Percentiles rank a stretch among this genome's conserved stretches.
These are phyloP conservation scores for Leccinum arenicola DNA, from an alignment of 768 basidiomycete genomes.

Conservation along the genomic window DNA sequence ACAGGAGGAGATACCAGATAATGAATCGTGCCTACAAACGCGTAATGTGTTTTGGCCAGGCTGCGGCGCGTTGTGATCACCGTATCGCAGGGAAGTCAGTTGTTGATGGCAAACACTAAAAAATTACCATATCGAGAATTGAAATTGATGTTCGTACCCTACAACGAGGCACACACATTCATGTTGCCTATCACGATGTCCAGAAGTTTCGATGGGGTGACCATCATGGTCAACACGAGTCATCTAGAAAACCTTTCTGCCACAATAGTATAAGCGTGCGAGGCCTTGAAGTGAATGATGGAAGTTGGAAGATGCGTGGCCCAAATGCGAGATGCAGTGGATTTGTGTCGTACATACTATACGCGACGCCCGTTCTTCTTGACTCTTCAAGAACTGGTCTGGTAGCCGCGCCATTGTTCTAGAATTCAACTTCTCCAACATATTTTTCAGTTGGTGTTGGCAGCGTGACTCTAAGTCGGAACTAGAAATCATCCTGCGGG, in stretches of 20 bases:
- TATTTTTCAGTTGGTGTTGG: too few relatives aligned
- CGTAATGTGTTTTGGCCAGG: neutral
- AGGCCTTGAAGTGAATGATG: neutral
- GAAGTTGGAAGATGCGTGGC: too few relatives aligned
- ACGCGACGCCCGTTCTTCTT: too few relatives aligned
- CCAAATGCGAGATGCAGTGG: too few relatives aligned
- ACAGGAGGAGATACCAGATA: neutral
- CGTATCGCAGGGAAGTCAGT: neutral
- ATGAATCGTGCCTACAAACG: conserved; percentile 4
- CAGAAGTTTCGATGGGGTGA: neutral
- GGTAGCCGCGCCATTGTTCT: too few relatives aligned
- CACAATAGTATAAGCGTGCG: neutral
- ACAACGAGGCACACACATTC: neutral
- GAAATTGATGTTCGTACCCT: neutral
- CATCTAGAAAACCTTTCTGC: neutral
- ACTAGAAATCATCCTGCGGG: too few relatives aligned
- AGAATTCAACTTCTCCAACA: too few relatives aligned
- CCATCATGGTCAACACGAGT: neutral
- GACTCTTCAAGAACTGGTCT: too few relatives aligned
- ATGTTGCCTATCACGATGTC: neutral
- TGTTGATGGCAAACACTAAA: neutral
- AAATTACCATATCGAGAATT: conserved; percentile 1
- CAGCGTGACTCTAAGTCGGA: too few relatives aligned
- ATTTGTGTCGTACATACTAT: too few relatives aligned
- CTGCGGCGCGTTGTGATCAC: neutral